phyloP scores from a whole-genome alignment of 768 basidiomycete genomes.

The Paxillus involutus region DNA sequence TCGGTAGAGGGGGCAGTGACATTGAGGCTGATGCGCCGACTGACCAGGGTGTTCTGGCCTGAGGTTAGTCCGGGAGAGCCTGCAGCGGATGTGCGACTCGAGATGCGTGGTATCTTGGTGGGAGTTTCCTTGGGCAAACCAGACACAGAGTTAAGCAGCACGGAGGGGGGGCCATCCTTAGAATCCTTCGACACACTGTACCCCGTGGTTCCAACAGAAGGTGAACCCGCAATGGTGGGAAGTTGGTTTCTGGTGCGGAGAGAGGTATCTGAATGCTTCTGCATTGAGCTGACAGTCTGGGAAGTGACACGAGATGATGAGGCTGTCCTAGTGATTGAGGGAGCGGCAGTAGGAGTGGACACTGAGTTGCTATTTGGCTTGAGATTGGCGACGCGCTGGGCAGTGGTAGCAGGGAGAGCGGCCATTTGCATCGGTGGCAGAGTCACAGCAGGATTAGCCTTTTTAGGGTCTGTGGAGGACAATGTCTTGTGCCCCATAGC shows the following conservation, averaged over 20 bases:
- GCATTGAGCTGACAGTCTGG: constrained; percentile 84
- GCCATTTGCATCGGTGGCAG: constrained; percentile 92
- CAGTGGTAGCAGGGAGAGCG: constrained; percentile 77
- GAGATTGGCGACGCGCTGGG: constrained; percentile 82
- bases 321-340: constrained; percentile 39
- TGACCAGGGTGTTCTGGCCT: constrained; percentile 45
- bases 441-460: constrained; percentile 63
- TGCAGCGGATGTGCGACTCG: constrained; percentile 76
- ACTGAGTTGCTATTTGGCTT: constrained; percentile 53
- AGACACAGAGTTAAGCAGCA: constrained; percentile 50
- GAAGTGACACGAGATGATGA: constrained; percentile 69
- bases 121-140: constrained; percentile 78
- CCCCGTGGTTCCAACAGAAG: constrained; percentile 72
- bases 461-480: constrained; percentile 80
- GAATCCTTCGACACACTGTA: constrained; percentile 52
- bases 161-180: constrained; percentile 56
- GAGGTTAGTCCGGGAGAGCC: constrained; percentile 70
- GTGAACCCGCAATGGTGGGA: constrained; percentile 92
- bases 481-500: constrained; percentile 55
- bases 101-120: constrained; percentile 91
- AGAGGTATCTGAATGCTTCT: constrained; percentile 83
- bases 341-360: constrained; percentile 40
- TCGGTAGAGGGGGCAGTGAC: constrained; percentile 59
- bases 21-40: constrained; percentile 67
- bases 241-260: constrained; percentile 73